Evolutionary conservation across 331 rosid genomes (phyloP).

Genomic region (Pyrus hybrid): DNA sequence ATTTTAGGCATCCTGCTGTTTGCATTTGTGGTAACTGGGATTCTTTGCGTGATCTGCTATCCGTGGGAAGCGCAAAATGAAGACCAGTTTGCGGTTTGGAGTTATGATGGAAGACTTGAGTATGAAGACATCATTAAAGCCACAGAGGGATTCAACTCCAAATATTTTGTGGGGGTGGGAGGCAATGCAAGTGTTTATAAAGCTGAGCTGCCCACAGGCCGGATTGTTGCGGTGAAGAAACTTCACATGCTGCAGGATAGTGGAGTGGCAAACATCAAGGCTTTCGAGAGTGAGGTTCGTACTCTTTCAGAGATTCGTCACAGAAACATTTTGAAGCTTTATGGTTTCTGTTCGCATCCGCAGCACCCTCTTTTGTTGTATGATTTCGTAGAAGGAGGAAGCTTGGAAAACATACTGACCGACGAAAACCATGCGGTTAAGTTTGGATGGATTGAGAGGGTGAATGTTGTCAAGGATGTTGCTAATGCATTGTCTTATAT

Average conservation of each 20-base stretch:
- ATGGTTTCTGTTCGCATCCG: constrained; percentile 16
- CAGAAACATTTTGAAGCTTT: constrained; percentile 19
- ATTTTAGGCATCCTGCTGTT: neutral
- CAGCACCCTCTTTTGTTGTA: constrained; percentile 11
- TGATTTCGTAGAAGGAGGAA: constrained; percentile 9
- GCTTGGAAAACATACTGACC: constrained; percentile 5
- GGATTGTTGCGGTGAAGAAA: constrained; percentile 17
- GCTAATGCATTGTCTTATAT: constrained; percentile 10
- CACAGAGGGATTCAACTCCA: constrained; percentile 12
- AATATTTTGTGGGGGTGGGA: constrained; percentile 12
- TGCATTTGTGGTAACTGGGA: neutral
- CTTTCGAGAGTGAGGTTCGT: constrained; percentile 15
- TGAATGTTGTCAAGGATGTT: constrained; percentile 6
- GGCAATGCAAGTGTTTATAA: constrained; percentile 13
- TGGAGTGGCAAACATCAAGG: neutral
- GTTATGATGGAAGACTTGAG: constrained; percentile 9
- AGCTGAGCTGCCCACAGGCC: constrained; percentile 9
- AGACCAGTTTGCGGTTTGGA: constrained; percentile 7
- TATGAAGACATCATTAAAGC: constrained; percentile 16
- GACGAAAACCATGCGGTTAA: neutral
- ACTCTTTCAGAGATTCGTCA: constrained; percentile 5
- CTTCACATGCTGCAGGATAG: constrained; percentile 1
- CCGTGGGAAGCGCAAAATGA: neutral
- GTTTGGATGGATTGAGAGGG: constrained; percentile 13
- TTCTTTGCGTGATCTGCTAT: neutral